These are phyloP conservation scores for Flammula alnicola DNA, from an alignment of 1,284 basidiomycete species.

Conservation along the genomic window DNA sequence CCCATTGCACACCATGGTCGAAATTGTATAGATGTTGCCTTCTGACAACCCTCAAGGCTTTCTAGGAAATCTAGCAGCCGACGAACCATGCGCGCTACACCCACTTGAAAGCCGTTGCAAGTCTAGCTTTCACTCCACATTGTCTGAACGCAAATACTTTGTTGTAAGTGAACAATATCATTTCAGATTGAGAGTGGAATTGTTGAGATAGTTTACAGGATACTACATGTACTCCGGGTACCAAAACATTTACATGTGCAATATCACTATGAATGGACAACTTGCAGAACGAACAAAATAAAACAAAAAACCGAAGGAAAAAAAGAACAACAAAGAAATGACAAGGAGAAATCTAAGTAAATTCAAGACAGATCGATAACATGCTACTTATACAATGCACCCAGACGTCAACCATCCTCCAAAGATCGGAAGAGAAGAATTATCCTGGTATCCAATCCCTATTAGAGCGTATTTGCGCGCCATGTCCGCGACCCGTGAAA, in stretches of 20 bases:
- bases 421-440: not conserved
- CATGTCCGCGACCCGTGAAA: constrained; percentile 11
- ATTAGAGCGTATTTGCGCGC: constrained; percentile 12
- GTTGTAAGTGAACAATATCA: not conserved
- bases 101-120: too few species aligned
- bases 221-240: constrained; percentile 8
- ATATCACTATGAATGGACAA: constrained; percentile 1
- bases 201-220: not conserved
- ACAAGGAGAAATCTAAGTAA: constrained; percentile 4
- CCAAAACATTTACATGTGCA: constrained; percentile 8
- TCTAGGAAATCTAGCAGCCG: too few species aligned
- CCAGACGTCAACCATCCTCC: not conserved
- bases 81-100: too few species aligned
- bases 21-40: too few species aligned
- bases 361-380: not conserved
- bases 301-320: not conserved
- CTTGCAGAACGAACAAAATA: not conserved
- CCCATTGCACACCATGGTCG: too few species aligned
- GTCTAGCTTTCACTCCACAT: too few species aligned
- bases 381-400: not conserved
- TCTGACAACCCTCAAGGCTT: too few species aligned
- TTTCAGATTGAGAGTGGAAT: not conserved
- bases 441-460: constrained; percentile 18
- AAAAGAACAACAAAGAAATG: constrained; percentile 1
- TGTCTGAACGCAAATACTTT: not conserved